Conservation (phyloP, 176 grass and related monocot genomes). For the Poa annua region DNA sequence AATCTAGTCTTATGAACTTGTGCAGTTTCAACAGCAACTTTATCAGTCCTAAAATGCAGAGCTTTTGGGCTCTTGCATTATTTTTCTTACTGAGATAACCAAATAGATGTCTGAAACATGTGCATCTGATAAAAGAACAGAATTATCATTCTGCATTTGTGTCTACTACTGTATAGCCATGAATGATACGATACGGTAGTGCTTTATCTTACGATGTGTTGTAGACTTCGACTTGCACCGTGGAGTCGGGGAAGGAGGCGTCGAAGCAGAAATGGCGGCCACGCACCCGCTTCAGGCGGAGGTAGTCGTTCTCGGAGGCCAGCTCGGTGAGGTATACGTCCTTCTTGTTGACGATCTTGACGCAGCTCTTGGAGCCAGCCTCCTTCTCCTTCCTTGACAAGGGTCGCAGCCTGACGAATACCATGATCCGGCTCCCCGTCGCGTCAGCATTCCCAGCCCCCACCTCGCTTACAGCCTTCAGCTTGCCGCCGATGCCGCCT, state of each 20-base stretch:
- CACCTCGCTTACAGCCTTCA: conserved; percentile 36
- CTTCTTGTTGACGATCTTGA: conserved; percentile 95
- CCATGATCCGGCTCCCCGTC: conserved; percentile 60
- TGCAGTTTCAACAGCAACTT: background rate
- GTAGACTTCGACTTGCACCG: conserved; percentile 80
- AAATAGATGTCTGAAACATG: conserved; percentile 25
- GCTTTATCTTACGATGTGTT: conserved; percentile 71
- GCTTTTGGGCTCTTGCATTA: background rate
- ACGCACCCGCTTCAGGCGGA: conserved; percentile 81
- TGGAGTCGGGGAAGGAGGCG: conserved; percentile 77
- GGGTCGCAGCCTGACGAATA: conserved; percentile 84
- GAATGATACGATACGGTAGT: background rate
- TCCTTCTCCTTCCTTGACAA: conserved; percentile 86
- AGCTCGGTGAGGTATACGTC: conserved; percentile 89
- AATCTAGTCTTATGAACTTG: background rate
- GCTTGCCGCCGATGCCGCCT: conserved; percentile 50
- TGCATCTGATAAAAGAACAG: background rate
- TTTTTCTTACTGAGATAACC: background rate
- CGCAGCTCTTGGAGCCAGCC: conserved; percentile 68
- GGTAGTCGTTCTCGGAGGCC: conserved; percentile 83
- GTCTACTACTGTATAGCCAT: background rate
- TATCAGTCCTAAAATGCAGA: conserved; percentile 15
- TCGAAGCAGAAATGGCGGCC: conserved; percentile 98
- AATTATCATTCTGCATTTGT: background rate
- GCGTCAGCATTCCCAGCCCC: conserved; percentile 44